Evolutionary conservation across 768 basidiomycete genomes (phyloP), one percentile per base, ranked within the genome.

Genomic region (Leccinum subtestaceum): DNA sequence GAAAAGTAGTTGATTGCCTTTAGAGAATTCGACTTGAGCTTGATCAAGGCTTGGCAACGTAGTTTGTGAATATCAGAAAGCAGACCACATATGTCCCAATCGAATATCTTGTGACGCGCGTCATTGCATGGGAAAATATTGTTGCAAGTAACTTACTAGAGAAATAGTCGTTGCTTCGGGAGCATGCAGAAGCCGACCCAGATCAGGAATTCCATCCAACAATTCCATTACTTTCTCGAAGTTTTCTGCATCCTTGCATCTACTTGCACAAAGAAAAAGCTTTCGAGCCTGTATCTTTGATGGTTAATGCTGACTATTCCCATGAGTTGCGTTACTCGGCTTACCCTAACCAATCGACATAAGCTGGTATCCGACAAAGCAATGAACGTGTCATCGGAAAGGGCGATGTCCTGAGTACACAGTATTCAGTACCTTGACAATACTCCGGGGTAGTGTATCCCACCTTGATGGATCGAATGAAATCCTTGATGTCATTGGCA

Each of bases 401-500:
- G 29, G 31, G 53, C 13, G 15, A 65, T n/a, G 27, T 40, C 38
- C 64, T 65, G 32, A 17, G 31, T 13, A 12, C 1, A 10, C 7
- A 15, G 4, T 13, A 10, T 19, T 62, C 29, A 36, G 7, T n/a
- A 38, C 34, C 8, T 25, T 25, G 32, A 21, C 5, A 27, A 21
- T 7, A 13, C 7, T 5, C 2, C 11, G 23, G 19, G n/a, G 34
- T 23, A 9, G 25, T 52, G 3, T 4, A 11, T 21, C 23, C 49
- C 54, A 64, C 64, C 60, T 61, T 56, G 25, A 59, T 9, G 17
- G 31, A 60, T 32, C 60, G 43, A 19, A 58, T 40, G 8, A 63
- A 63, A 9, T 4, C 1, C 21, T 25, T 52, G 38, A 21, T 27
- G 31, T 53, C 23, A 32, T 32, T 32, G 9, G 1, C 38, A 23